A percentile compares a stretch with the other conserved stretches of the same genome.
Evolutionary conservation across 768 basidiomycete species (phyloP).

Genomic region (Suillus subluteus): DNA sequence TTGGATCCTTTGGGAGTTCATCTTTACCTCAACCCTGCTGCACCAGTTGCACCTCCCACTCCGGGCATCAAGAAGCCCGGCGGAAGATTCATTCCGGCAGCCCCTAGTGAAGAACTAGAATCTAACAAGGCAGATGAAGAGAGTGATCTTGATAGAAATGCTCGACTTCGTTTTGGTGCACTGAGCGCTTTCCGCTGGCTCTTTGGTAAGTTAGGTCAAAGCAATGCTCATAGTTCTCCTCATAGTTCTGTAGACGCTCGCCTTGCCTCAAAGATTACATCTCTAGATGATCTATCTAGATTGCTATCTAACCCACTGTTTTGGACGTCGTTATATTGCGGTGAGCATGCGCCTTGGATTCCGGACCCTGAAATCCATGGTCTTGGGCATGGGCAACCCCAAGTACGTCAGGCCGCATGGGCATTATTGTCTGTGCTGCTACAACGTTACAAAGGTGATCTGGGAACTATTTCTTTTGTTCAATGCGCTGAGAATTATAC

Average conservation of each 20-base stretch:
- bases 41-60: conserved; percentile 27
- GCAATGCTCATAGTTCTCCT: neutral
- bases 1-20: conserved; percentile 60
- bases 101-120: conserved; percentile 34
- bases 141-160: conserved; percentile 66
- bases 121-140: conserved; percentile 56
- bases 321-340: conserved; percentile 62
- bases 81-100: conserved; percentile 35
- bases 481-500: conserved; percentile 14
- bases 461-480: conserved; percentile 4
- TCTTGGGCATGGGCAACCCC: conserved; percentile 70
- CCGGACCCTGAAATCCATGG: conserved; percentile 36
- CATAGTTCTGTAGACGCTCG: conserved; percentile 15
- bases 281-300: conserved; percentile 35
- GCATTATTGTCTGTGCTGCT: conserved; percentile 49
- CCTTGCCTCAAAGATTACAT: conserved; percentile 1
- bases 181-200: conserved; percentile 69
- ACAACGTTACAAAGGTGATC: conserved; percentile 48
- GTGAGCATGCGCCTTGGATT: conserved; percentile 44
- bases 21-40: conserved; percentile 67
- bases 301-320: conserved; percentile 54
- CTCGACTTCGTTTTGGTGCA: conserved; percentile 68
- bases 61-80: conserved; percentile 34
- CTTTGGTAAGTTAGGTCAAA: conserved; percentile 48
- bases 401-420: conserved; percentile 77